A percentile compares a stretch with the other conserved stretches of the same genome.
phyloP scores from a whole-genome alignment of 2,329 filamentous ascomycete species.

The Stagonosporopsis cucurbitacearum region DNA sequence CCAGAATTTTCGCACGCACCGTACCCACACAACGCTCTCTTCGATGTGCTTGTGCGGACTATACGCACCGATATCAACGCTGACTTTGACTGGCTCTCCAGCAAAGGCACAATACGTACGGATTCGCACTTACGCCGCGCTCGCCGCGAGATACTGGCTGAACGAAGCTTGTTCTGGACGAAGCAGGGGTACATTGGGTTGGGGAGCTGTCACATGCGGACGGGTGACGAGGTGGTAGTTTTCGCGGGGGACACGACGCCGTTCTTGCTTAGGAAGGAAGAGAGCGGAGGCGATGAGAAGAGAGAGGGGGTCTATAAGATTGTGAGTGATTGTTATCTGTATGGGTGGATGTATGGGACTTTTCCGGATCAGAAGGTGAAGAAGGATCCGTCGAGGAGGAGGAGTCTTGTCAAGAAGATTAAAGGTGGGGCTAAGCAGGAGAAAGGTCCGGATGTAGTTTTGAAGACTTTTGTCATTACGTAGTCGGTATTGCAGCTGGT shows the following conservation, averaged over 20 bases:
- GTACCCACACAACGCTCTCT: slow-evolving; percentile 10
- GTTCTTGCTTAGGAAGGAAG: slow-evolving; percentile 3
- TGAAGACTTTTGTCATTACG: background rate
- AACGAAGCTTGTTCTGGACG: slow-evolving; percentile 13
- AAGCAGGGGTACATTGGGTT: slow-evolving; percentile 8
- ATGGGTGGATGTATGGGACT: slow-evolving; percentile 11
- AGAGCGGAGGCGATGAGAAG: background rate
- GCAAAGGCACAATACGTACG: slow-evolving; percentile 9
- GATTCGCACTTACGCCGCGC: slow-evolving; percentile 14
- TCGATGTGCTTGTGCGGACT: slow-evolving; percentile 3
- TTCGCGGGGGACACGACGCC: slow-evolving; percentile 15
- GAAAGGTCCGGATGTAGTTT: background rate
- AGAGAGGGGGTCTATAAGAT: slow-evolving; percentile 3
- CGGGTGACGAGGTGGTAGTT: slow-evolving; percentile 9
- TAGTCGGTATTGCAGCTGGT: background rate
- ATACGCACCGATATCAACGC: slow-evolving; percentile 12
- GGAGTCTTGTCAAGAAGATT: slow-evolving; percentile 4
- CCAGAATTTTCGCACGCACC: slow-evolving; percentile 4
- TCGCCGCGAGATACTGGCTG: slow-evolving; percentile 4
- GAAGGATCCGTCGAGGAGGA: slow-evolving; percentile 6
- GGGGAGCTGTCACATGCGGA: slow-evolving; percentile 3
- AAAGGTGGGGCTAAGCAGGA: slow-evolving; percentile 5
- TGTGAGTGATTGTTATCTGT: slow-evolving; percentile 12
- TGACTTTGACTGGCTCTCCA: slow-evolving; percentile 11
- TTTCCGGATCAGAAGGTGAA: slow-evolving; percentile 8